Evolutionary conservation across 768 basidiomycete genomes (phyloP), one percentile per base, ranked within the genome.

Genomic region (Boletus huronensis): DNA sequence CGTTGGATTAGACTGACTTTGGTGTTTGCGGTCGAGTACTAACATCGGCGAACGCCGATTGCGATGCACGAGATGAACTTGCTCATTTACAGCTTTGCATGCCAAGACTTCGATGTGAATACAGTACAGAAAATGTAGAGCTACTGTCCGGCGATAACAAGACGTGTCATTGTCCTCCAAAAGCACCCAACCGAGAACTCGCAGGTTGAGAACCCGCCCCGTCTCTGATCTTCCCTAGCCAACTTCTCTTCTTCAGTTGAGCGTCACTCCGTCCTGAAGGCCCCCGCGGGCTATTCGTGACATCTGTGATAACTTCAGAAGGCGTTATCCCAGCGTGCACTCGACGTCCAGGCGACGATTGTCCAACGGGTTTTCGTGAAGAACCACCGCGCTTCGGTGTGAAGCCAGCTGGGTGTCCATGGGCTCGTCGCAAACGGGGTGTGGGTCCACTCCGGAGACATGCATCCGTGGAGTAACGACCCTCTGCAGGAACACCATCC

Each of bases 171-270:
- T 63, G 61, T 65, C 68, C 54, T 50, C 65, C 66, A 52, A 61
- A 51, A 48, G 50, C 39, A 44, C 67, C 64, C 10, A 41, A 40
- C 31, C 57, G 69, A 43, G 64, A 55, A 34, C 58, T 58, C 32
- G 49, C 19, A 39, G 61, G 32, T 31, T 63, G 65, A 41, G 67
- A 44, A 17, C 58, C 56, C 11, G 61, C 38, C 32, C 69, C 72
- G 7, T 81, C 79, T 65, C 83, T 78, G 58, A 88, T 84, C 70
- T 85, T 88, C 13, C 83, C 85, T 19, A 89, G 66, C 88, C 88
- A 90, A 53, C 83, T 82, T 62, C 81, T 77, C 67, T 86, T 74
- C 60, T 82, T 81, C 31, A 52, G 39, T 52, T 60, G 60, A 50
- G 60, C 50, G 55, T 69, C 60, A 11, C 53, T 53, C 25, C 60